Evolutionary conservation across 768 basidiomycete species (phyloP), one percentile per base, ranked within the genome.

Genomic region (Tephrocybe sp.): DNA sequence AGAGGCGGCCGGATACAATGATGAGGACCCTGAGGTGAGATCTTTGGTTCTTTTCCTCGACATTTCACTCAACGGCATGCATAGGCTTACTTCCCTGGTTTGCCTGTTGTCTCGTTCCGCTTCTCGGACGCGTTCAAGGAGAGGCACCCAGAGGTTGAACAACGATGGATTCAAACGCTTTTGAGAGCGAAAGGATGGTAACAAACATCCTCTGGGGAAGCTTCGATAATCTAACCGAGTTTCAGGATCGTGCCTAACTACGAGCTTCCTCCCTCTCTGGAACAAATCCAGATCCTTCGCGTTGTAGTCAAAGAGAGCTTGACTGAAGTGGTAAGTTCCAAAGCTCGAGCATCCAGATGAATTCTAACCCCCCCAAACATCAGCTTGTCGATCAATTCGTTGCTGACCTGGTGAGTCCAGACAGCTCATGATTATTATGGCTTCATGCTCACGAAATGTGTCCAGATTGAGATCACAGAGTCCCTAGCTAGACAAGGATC

Each of bases 101-200:
- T 88, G 8, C 86, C 86, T 7, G 84, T 87, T 3, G 83, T 86
- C 5, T 69, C 82, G 0, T 88, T 87, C 76, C 73, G 76, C 44
- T 77, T 87, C 65, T 76, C 76, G 0, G 80, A 86, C 53, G 65
- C 71, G 16, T 80, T 86, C 68, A 70, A 76, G 61, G 49, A 74
- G 55, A 57, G 80, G 30, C 66, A 84, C 54, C 84, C 84, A 1
- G 72, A 78, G 19, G 55, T 86, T 38, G 71, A 84, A 63, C 85
- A 84, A 58, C 72, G 70, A 28, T 83, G 82, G 78, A 73, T 84
- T 34, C 81, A 82, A 46, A 76, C 75, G 1, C 66, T 78, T 6
- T 58, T 79, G 27, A 64, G 77, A 21, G 62, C 69, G 1, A 74
- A 79, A 54, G 82, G 82, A 56, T 85, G 83, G 83, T 82, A 65